Base-by-base conservation (phyloP, 2,329 filamentous ascomycete species). In the Leptosphaerulina australis region DNA sequence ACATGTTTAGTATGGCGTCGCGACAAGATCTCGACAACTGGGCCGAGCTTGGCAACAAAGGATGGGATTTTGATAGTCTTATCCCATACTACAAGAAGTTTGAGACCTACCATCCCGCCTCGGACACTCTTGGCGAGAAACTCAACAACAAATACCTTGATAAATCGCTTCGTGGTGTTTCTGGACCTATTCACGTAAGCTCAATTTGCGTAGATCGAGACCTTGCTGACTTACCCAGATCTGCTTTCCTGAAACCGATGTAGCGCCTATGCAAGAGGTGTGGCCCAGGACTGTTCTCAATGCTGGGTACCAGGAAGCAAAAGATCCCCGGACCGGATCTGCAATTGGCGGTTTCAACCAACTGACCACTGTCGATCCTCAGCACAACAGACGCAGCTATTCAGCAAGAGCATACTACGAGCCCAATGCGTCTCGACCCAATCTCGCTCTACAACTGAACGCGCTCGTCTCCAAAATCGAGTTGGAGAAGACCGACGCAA, bases 381-480 rank as follows among this genome's bases (percentile, higher is more conserved):
- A 50, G 25, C 60, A 61, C 3, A 53, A 65, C 11, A 48, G 49
- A 30, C 55, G 64, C 40, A 76, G 67, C 25, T 74, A 75, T 46
- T 62, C 71, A 9, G 71, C 69, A 9, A 49, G 69, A 48, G 70
- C 62, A 1, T 76, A 73, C 58, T 73, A 71, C 20, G 63, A 67
- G 35, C 65, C 69, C n/a, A 70, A 69, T 34, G 56, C 63, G 1
- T 31, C 55, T 1, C 70, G 79, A 7, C 59, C 68, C 2, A 83
- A 83, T 52, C 62, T 83, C 2, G 64, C 71, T n/a, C 63, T 82
- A 1, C 61, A 82, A 4, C 77, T 76, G 1, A 73, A 80, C 29
- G 76, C 79, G 3, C 58, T 75, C 24, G 77, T 80, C 14, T 53
- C 75, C 36, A 65, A 80, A 50, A 66, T 86, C 53, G 55, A 80